Conservation (phyloP, 139 green algal genomes). For the Picochlorum sp. region DNA sequence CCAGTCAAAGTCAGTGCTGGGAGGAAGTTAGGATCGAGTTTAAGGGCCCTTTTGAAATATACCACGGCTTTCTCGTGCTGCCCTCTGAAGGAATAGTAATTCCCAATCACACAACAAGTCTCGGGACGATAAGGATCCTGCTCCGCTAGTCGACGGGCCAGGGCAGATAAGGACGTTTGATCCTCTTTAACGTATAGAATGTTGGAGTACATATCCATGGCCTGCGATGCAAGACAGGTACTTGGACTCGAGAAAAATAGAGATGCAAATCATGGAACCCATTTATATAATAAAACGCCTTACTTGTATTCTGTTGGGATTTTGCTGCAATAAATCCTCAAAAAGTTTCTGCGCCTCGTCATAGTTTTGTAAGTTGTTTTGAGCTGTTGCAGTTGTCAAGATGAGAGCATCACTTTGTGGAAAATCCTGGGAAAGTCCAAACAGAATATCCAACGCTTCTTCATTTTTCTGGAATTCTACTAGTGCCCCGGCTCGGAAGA, state of each 20-base stretch:
- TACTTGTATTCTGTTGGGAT: slow-evolving; percentile 75
- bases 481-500: slow-evolving; percentile 57
- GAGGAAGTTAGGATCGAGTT: slow-evolving; percentile 72
- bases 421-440: slow-evolving; percentile 46
- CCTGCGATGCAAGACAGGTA: no score
- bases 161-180: slow-evolving; percentile 53
- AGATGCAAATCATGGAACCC: background rate
- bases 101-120: slow-evolving; percentile 90
- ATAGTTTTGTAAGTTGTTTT: slow-evolving; percentile 90
- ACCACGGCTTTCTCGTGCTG: slow-evolving; percentile 54
- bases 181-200: slow-evolving; percentile 89
- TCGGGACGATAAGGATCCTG: slow-evolving; percentile 88
- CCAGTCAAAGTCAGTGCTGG: slow-evolving; percentile 98
- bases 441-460: slow-evolving; percentile 55
- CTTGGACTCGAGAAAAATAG: no score
- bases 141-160: slow-evolving; percentile 64
- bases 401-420: slow-evolving; percentile 55
- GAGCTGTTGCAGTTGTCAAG: slow-evolving; percentile 56
- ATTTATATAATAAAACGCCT: no score
- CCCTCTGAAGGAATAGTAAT: slow-evolving; percentile 92
- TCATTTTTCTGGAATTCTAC: slow-evolving; percentile 71
- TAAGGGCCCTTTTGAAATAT: slow-evolving; percentile 87
- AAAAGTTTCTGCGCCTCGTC: slow-evolving; percentile 76
- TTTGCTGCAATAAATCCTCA: slow-evolving; percentile 66
- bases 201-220: slow-evolving; percentile 93